These are phyloP conservation scores for Mycena galericulata DNA, from an alignment of 768 basidiomycete species.

Conservation along the genomic window DNA sequence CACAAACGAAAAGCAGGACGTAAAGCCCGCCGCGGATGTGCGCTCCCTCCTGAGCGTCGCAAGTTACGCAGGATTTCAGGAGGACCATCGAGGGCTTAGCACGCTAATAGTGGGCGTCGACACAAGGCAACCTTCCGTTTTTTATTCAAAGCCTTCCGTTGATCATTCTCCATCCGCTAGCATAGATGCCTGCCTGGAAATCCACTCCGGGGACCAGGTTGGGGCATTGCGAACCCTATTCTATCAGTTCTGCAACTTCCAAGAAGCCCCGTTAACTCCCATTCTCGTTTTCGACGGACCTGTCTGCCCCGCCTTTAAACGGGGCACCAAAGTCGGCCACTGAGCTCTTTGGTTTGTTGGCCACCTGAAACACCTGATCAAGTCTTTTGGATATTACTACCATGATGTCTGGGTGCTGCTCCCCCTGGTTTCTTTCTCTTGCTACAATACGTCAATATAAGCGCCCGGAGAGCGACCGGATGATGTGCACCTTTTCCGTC, in stretches of 20 bases:
- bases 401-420: neutral
- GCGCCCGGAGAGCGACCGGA: constrained; percentile 69
- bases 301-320: neutral
- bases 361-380: neutral
- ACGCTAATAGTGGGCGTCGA: neutral
- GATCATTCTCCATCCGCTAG: neutral
- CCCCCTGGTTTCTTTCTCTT: too few species aligned
- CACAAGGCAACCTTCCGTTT: neutral
- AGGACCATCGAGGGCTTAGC: too few species aligned
- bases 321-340: neutral
- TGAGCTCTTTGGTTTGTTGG: neutral
- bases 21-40: too few species aligned
- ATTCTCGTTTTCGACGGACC: constrained; percentile 10
- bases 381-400: neutral
- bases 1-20: too few species aligned
- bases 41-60: too few species aligned
- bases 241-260: constrained; percentile 2
- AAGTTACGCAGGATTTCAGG: too few species aligned
- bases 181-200: neutral
- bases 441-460: neutral
- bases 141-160: neutral
- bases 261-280: neutral
- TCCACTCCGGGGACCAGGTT: neutral
- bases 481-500: constrained; percentile 99
- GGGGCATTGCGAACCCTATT: neutral